These are phyloP conservation scores for Dictyostelium discoideum DNA, from an alignment of 78 protist genomes.

Conservation along the genomic window DNA sequence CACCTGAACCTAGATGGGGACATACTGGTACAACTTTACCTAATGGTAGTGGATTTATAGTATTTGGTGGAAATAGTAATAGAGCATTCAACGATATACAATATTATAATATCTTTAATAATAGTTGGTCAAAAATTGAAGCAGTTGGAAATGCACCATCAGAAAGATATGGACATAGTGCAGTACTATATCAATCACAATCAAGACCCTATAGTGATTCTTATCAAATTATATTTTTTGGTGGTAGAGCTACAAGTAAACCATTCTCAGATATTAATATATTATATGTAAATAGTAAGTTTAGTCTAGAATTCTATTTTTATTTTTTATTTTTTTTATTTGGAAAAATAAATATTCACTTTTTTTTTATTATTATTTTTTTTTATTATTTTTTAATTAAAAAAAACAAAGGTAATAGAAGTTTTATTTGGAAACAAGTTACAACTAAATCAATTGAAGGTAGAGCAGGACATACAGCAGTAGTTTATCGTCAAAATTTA, in stretches of 20 bases:
- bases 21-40: constrained; percentile 16
- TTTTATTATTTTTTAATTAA: neutral
- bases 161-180: constrained; percentile 66
- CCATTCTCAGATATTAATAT: constrained; percentile 62
- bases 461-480: constrained; percentile 70
- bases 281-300: neutral
- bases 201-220: neutral
- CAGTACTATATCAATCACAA: constrained; percentile 2
- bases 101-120: constrained; percentile 11
- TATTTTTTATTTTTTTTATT: neutral
- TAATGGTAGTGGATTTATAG: neutral
- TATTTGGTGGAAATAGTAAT: constrained; percentile 69
- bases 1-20: constrained; percentile 74
- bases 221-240: constrained; percentile 30
- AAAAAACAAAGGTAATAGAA: neutral
- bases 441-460: constrained; percentile 45
- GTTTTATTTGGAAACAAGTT: constrained; percentile 27
- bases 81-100: constrained; percentile 59
- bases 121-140: constrained; percentile 62
- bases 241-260: constrained; percentile 58
- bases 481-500: constrained; percentile 16
- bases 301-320: too few species aligned
- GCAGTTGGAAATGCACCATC: constrained; percentile 24
- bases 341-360: neutral
- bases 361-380: neutral